Base-by-base conservation (phyloP, 2,329 filamentous ascomycete genomes). In the Diaporthe amygdali region DNA sequence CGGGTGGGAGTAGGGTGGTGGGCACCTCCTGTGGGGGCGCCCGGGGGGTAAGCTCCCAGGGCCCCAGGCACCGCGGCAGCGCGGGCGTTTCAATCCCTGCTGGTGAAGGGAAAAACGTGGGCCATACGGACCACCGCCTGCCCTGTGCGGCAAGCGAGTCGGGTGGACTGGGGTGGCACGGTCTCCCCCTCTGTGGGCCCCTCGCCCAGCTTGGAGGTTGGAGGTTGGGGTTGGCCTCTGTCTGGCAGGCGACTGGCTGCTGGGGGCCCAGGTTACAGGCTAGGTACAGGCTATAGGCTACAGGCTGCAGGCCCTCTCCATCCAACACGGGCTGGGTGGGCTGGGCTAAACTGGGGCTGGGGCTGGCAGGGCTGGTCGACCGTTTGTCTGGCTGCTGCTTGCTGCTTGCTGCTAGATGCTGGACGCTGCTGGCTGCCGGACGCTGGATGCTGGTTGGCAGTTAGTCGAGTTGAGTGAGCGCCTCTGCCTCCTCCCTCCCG, bases 141-240 rank as follows among this genome's bases (percentile, higher is more conserved):
- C 27, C 22, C 59, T 47, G 59, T 63, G 59, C 59, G 41, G 41
- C n/a, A 63, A 20, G 59, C 41, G 59, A 63, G 59, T 47, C 41
- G 59, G 59, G 34, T 17, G 15, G 22, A 25, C 55, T 22, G 27
- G 59, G 59, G 32, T 47, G 59, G 59, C 59, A 63, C 59, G 32
- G 41, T 12, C 52, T 55, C 32, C 10, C 52, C 37, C 52, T 37
- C 54, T 22, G 25, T 51, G 27, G 47, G 47, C 47, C 47, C 14
- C 30, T 56, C 39, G n/a, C 52, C 54, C 54, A 41, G 56, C 22
- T 44, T 44, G 37, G 25, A 46, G 56, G 55, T 59, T 30, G 37
- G 41, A 46, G 56, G 37, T 32, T 41, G 37, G 25, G 25, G 56
- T 61, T 59, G 54, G 54, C 37, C 34, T 25, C 32, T 4, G n/a